phyloP scores from a whole-genome alignment of 139 green algal genomes.

The Ulvella scutata region DNA sequence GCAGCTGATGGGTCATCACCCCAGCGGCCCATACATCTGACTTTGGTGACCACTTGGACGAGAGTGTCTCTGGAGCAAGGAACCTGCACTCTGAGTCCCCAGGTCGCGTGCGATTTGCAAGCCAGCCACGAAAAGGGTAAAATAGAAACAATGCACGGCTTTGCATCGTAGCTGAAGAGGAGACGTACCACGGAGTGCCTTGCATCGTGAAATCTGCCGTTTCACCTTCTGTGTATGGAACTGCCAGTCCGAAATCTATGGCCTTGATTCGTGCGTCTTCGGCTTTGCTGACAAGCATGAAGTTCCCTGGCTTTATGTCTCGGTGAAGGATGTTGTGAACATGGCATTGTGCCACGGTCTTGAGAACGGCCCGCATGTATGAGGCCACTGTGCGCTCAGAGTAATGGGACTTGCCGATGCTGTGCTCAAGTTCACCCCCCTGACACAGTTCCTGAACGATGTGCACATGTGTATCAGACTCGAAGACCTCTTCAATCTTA shows the following conservation, averaged over 20 bases:
- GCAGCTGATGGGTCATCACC: constrained; percentile 79
- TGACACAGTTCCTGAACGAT: constrained; percentile 78
- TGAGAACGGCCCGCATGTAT: constrained; percentile 55
- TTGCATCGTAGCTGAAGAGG: too few species aligned
- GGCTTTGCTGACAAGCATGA: constrained; percentile 64
- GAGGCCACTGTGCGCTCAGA: constrained; percentile 55
- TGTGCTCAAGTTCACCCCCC: constrained; percentile 64
- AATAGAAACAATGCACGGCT: too few species aligned
- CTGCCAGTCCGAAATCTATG: constrained; percentile 84
- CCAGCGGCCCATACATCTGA: constrained; percentile 76
- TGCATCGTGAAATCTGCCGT: constrained; percentile 53
- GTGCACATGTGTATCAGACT: constrained; percentile 61
- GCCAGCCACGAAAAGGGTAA: too few species aligned
- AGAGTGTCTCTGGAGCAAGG: constrained; percentile 68
- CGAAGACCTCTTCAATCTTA: constrained; percentile 47
- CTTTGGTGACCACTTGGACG: constrained; percentile 40
- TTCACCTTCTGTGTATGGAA: constrained; percentile 56
- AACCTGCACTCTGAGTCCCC: constrained; percentile 21
- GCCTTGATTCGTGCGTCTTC: constrained; percentile 62
- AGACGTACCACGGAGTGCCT: constrained; percentile 64
- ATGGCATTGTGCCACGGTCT: constrained; percentile 58
- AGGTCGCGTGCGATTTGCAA: neutral
- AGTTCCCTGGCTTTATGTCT: constrained; percentile 80
- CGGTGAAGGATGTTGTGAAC: constrained; percentile 60
- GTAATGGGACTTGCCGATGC: constrained; percentile 49